Base-by-base conservation (phyloP, 768 basidiomycete species). In the Termitomyces sp. region DNA sequence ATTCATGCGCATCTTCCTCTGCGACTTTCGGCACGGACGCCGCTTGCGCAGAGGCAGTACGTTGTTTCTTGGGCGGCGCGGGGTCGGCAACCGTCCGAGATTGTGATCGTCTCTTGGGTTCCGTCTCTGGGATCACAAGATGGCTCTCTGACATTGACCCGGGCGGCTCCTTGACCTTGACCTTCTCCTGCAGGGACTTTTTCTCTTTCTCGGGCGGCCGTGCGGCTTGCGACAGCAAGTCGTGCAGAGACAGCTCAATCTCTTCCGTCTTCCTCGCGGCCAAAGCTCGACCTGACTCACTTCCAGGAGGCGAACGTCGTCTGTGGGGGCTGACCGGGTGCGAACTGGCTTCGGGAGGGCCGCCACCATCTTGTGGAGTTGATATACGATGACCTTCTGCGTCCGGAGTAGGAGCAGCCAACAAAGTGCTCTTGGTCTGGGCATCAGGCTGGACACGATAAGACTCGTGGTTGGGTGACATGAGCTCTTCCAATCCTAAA, bases 1-100 rank as follows among this genome's bases (percentile, higher is more conserved):
- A 85, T 64, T 84, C 82, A 64, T 86, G 80, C 2, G 83, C 72
- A 63, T 86, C 84, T 59, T 80, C 76, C 32, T 79, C 72, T 49
- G 74, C 67, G n/a, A 59, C 53, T 30, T 66, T 66, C 44, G 57
- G 52, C 43, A 57, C 48, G 36, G 56, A 54, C 28, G 54, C 40
- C 46, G 51, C 14, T 50, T 49, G 60, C 14, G 59, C 41, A 32
- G 51, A 38, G 7, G 22, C 46, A 52, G 54, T 47, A 14, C 44
- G 59, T 9, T 56, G 51, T 57, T 65, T 67, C 45, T 56, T 61
- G 3, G 50, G 33, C 16, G 41, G 50, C 30, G 35, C 18, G 10
- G 28, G 44, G 41, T 60, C 57, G 3, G 38, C 9, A 20, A 16
- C 16, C 3, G 54, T 26, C 11, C 58, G 60, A 54, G 61, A 46